These are phyloP conservation scores for Suhomyces ambrosiae DNA, from an alignment of 1,139 yeast species.

Conservation along the genomic window DNA sequence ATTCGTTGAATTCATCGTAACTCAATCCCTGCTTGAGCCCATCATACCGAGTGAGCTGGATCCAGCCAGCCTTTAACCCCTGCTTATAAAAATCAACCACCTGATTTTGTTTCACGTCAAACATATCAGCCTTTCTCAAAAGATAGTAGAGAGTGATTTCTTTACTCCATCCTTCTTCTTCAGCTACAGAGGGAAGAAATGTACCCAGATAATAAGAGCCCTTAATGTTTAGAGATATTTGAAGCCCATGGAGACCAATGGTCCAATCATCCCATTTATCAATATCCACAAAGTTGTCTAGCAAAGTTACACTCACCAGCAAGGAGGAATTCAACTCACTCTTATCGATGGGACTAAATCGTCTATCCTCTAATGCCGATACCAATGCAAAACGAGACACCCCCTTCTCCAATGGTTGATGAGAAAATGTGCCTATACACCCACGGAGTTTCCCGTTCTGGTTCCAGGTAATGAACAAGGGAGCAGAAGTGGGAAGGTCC, in stretches of 20 bases:
- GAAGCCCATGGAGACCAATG: slow-evolving; percentile 81
- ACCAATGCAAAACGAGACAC: slow-evolving; percentile 62
- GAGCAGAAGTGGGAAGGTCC: slow-evolving; percentile 50
- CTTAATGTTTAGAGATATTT: slow-evolving; percentile 48
- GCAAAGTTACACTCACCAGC: slow-evolving; percentile 59
- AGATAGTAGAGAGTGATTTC: slow-evolving; percentile 69
- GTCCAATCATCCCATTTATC: slow-evolving; percentile 67
- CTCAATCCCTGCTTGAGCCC: slow-evolving; percentile 36
- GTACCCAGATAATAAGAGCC: slow-evolving; percentile 63
- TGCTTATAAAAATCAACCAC: slow-evolving; percentile 29
- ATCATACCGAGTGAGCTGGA: slow-evolving; percentile 39
- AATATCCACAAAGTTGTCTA: slow-evolving; percentile 60
- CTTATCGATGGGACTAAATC: slow-evolving; percentile 68
- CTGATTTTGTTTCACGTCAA: slow-evolving; percentile 19
- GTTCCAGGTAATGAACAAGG: slow-evolving; percentile 87
- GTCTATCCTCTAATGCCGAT: slow-evolving; percentile 72
- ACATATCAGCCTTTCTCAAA: slow-evolving; percentile 66
- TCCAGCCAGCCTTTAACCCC: slow-evolving; percentile 40
- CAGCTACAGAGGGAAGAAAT: slow-evolving; percentile 86
- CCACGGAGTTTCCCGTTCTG: slow-evolving; percentile 66
- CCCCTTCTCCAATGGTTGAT: slow-evolving; percentile 53
- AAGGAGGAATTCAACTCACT: slow-evolving; percentile 52
- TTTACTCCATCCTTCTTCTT: slow-evolving; percentile 85
- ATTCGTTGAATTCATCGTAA: slow-evolving; percentile 30
- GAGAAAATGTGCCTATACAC: slow-evolving; percentile 85